phyloP scores from a whole-genome alignment of 202 grass and related monocot species.

The Zizania palustris region DNA sequence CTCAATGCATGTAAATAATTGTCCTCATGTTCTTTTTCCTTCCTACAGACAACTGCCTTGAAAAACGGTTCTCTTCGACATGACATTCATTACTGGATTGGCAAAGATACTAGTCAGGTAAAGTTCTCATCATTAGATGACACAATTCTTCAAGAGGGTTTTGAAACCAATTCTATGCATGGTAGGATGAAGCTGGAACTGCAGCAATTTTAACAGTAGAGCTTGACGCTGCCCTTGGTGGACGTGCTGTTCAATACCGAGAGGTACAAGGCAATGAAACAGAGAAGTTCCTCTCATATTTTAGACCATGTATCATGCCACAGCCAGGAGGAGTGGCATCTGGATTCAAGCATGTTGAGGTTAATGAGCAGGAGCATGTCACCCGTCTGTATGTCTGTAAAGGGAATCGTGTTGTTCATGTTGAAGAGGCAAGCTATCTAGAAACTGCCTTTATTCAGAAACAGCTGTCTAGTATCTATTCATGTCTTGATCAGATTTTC shows the following conservation, averaged over 20 bases:
- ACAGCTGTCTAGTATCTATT: not conserved
- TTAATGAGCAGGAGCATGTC: constrained; percentile 62
- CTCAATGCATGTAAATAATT: not conserved
- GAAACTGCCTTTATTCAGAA: constrained; percentile 27
- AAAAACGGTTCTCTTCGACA: constrained; percentile 80
- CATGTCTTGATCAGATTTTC: constrained; percentile 3
- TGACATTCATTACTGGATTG: constrained; percentile 94
- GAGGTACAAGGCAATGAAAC: constrained; percentile 87
- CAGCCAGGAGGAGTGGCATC: constrained; percentile 72
- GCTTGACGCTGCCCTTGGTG: constrained; percentile 82
- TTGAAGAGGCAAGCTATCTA: constrained; percentile 72
- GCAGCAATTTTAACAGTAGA: constrained; percentile 86
- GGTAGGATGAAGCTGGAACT: constrained; percentile 77
- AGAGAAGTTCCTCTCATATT: constrained; percentile 81
- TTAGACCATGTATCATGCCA: constrained; percentile 88
- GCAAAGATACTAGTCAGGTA: constrained; percentile 94
- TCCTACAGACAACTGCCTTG: constrained; percentile 65
- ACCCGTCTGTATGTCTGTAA: constrained; percentile 76
- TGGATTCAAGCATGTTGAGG: constrained; percentile 79
- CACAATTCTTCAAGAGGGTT: constrained; percentile 16
- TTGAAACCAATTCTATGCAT: constrained; percentile 37
- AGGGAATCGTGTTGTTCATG: constrained; percentile 83
- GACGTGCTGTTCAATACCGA: constrained; percentile 83
- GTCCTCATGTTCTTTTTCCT: constrained; percentile 24
- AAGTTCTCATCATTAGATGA: constrained; percentile 37